Evolutionary conservation across 2,329 filamentous ascomycete species (phyloP), one percentile per base, ranked within the genome.

Genomic region (Albophoma yamanashiensis): DNA sequence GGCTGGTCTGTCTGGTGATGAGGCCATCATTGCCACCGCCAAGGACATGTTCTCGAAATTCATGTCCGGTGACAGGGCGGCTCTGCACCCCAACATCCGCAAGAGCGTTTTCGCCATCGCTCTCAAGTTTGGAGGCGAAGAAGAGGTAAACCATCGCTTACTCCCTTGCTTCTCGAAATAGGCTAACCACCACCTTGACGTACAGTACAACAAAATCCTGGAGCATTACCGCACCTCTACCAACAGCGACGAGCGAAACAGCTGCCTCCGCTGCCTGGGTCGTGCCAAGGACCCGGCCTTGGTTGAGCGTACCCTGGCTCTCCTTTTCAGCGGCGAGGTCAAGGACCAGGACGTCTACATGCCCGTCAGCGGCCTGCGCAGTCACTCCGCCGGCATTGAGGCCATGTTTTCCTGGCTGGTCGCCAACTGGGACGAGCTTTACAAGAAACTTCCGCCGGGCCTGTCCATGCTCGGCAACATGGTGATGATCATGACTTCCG

Each of bases 281-380:
- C 86, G 91, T 57, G 86, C 91, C 55, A 87, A 87, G 70, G 82
- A 89, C 60, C 87, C 90, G 1, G 85, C 88, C 65, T 83, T 97
- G 56, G 93, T 97, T 72, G 79, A 94, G 78, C 85, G 85, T 63
- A 93, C 92, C 3, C 82, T 97, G 17, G 82, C 79, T 38, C 79
- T 97, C 64, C 82, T 92, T 39, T 81, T 92, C 60, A 85, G 86
- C 71, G 85, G 87, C 63, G 88, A 96, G 66, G 89, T 97, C 75
- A 96, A 95, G 79, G 91, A 89, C 64, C 93, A 97, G 74, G 93
- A 97, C 73, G 87, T 97, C 64, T 97, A 96, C 77, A 86, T 96
- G 71, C 92, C 93, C 1, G 83, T 94, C 45, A 84, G 85, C 40
- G 89, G 89, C 9, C 82, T 97, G 36, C 85, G 92, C 61, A 84